These are phyloP conservation scores for Fusarium siculi DNA, from an alignment of 2,329 filamentous ascomycete species.

Conservation along the genomic window DNA sequence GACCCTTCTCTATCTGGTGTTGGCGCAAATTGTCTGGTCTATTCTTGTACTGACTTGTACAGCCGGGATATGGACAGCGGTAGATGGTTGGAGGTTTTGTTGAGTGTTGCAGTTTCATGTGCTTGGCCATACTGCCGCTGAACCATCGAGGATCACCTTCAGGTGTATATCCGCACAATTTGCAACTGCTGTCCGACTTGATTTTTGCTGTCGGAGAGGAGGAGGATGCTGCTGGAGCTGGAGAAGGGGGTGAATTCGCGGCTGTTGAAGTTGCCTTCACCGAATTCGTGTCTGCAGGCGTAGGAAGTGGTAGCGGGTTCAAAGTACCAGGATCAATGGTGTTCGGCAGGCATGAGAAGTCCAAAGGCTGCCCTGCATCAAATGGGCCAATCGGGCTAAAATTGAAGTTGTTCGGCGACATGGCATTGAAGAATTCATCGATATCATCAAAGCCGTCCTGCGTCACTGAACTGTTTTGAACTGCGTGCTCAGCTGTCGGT, in stretches of 20 bases:
- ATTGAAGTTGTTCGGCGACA: conserved; percentile 22
- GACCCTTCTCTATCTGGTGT: conserved; percentile 66
- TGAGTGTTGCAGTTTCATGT: conserved; percentile 65
- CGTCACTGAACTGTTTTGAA: conserved; percentile 17
- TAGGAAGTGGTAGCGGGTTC: conserved; percentile 35
- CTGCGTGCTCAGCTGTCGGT: conserved; percentile 3
- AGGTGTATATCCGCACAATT: conserved; percentile 65
- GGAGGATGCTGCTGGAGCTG: conserved; percentile 18
- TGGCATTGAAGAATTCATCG: conserved; percentile 33
- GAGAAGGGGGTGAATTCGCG: conserved; percentile 40
- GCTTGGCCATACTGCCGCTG: conserved; percentile 67
- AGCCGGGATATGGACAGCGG: conserved; percentile 63
- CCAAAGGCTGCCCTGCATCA: conserved; percentile 10
- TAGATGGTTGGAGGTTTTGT: conserved; percentile 61
- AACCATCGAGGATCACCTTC: conserved; percentile 69
- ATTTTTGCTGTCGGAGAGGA: conserved; percentile 47
- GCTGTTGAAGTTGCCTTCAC: conserved; percentile 36
- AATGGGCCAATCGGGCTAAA: conserved; percentile 34
- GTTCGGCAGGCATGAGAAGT: conserved; percentile 16
- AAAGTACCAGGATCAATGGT: conserved; percentile 26
- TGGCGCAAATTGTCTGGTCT: conserved; percentile 65
- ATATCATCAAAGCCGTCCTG: conserved; percentile 20
- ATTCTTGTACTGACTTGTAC: conserved; percentile 66
- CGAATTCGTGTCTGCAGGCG: conserved; percentile 35
- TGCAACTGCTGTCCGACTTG: conserved; percentile 59